Evolutionary conservation across 768 basidiomycete species (phyloP), one percentile per base, ranked within the genome.

Genomic region (Hypsizygus marmoreus): DNA sequence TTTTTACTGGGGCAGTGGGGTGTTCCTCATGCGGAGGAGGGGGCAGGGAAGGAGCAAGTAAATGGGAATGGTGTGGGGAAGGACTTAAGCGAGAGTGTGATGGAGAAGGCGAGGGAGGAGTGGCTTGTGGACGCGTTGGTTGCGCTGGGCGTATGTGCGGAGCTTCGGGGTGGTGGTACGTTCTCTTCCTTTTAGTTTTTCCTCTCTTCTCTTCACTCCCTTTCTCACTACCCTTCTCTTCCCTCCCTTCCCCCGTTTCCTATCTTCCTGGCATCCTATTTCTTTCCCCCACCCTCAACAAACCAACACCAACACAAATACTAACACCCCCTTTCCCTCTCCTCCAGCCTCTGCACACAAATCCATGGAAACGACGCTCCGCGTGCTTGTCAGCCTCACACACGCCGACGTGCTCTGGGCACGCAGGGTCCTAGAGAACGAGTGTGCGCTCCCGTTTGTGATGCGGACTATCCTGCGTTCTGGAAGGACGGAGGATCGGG

Each of bases 311-410:
- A n/a, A n/a, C n/a, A n/a, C n/a, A n/a, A n/a, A n/a, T n/a, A n/a
- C n/a, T n/a, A n/a, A n/a, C n/a, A n/a, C n/a, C n/a, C n/a, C n/a
- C n/a, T n/a, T n/a, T n/a, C n/a, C n/a, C n/a, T 1, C 30, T 20
- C 2, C 4, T 2, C 16, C n/a, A 50, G 49, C 38, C 24, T 50
- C 46, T 13, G 41, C 72, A 4, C 65, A 65, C 40, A 70, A 66
- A 53, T 86, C 82, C 48, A 59, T 82, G 26, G 80, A 85, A 35
- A 69, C 76, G 1, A 66, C 74, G 2, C 70, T 91, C 4, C 81
- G 87, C 1, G 78, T 88, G 10, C 76, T 90, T 28, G 81, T 91
- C 45, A 85, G 80, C 39, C 65, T 90, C 6, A 88, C 86, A 0
- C 86, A 90, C 54, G 74, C 75, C 17, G 76, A 82, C 54, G 60